phyloP scores from a whole-genome alignment of 371 early-diverging fungal genomes.

The Apophysomyces trapeziformis region DNA sequence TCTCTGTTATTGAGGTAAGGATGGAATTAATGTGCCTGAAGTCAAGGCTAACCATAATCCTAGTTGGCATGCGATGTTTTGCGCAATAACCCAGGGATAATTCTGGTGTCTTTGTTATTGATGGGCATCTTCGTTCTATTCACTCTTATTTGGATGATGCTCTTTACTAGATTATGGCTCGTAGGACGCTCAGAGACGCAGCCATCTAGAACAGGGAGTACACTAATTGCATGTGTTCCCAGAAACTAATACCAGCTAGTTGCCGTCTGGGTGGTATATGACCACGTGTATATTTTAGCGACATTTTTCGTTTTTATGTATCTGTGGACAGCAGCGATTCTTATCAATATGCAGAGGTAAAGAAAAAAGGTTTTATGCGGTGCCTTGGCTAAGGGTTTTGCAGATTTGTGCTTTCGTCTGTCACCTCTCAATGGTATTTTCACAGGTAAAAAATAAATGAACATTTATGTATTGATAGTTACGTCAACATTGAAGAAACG shows the following conservation, averaged over 20 bases:
- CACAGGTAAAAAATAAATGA: conserved; percentile 40
- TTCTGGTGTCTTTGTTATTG: conserved; percentile 61
- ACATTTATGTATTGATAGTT: background rate
- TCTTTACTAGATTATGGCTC: conserved; percentile 72
- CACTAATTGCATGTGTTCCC: no score
- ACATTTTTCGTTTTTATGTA: conserved; percentile 69
- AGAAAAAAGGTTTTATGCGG: background rate
- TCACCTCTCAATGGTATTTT: conserved; percentile 83
- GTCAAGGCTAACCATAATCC: background rate
- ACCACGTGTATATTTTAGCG: conserved; percentile 55
- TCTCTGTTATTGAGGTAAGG: conserved; percentile 63
- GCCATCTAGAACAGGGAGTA: background rate
- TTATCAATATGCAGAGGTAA: conserved; percentile 73
- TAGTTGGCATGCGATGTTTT: conserved; percentile 79
- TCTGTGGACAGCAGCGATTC: conserved; percentile 75
- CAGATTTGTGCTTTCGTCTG: conserved; percentile 67
- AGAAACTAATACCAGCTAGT: conserved; percentile 10
- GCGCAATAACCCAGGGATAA: conserved; percentile 70
- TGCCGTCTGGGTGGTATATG: conserved; percentile 57
- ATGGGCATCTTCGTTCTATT: conserved; percentile 62
- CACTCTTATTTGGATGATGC: conserved; percentile 66
- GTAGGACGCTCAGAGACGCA: conserved; percentile 43
- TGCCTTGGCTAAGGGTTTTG: background rate
- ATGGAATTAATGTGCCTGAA: background rate
- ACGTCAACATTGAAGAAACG: conserved; percentile 31